Conservation (phyloP, 805 yeast genomes). For the Nakazawaea wickerhamii region DNA sequence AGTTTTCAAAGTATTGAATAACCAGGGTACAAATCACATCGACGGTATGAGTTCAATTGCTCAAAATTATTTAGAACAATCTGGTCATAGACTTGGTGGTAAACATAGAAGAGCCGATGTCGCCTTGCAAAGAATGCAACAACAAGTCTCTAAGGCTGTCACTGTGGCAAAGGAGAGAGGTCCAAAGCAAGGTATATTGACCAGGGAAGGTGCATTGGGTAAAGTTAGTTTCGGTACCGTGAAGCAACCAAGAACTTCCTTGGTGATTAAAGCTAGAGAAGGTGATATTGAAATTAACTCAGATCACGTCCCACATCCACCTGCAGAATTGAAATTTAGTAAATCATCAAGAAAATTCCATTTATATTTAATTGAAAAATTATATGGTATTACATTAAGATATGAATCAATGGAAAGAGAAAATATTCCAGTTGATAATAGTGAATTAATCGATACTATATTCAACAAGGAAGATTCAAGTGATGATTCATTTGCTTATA, state of each 20-base stretch:
- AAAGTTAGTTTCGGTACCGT: conserved; percentile 74
- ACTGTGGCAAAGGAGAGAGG: conserved; percentile 83
- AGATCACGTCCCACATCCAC: conserved; percentile 21
- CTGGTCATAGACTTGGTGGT: conserved; percentile 88
- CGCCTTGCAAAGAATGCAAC: conserved; percentile 95
- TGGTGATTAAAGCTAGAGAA: conserved; percentile 56
- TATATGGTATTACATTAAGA: conserved; percentile 70
- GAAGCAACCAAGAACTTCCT: conserved; percentile 82
- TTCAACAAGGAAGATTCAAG: conserved; percentile 44
- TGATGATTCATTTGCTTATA: conserved; percentile 76
- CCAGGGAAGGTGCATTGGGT: conserved; percentile 84
- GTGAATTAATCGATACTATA: conserved; percentile 55
- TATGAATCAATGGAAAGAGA: conserved; percentile 74
- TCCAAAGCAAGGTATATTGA: conserved; percentile 58
- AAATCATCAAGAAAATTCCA: conserved; percentile 43
- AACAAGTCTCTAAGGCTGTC: conserved; percentile 94
- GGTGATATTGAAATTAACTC: conserved; percentile 25
- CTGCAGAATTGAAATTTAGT: conserved; percentile 27
- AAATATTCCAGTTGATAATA: conserved; percentile 37
- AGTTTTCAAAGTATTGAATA: conserved; percentile 72
- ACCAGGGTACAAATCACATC: conserved; percentile 46
- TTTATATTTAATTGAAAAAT: conserved; percentile 68
- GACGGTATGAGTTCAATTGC: conserved; percentile 78
- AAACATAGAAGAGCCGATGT: conserved; percentile 79
- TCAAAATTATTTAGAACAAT: conserved; percentile 83